These are phyloP conservation scores for Silene conica DNA, from an alignment of 148 eudicot genomes.

Conservation along the genomic window DNA sequence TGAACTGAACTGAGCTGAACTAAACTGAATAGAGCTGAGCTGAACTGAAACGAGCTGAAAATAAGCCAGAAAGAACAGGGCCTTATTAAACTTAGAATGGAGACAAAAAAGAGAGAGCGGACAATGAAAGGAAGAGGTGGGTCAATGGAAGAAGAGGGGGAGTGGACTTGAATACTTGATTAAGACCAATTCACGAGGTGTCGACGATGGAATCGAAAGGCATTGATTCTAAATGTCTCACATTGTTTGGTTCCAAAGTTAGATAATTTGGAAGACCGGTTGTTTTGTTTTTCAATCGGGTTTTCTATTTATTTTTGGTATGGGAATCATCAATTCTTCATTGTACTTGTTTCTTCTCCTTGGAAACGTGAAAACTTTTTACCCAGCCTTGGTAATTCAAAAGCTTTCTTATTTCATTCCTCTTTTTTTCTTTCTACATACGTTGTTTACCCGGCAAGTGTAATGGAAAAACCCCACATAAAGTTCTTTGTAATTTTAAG, in stretches of 20 bases:
- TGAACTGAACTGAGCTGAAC: no score
- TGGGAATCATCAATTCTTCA: constrained; percentile 6
- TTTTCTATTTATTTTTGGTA: background rate
- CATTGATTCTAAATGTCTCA: constrained; percentile 5
- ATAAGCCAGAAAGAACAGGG: no score
- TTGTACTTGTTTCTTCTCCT: background rate
- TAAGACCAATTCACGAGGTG: constrained; percentile 10
- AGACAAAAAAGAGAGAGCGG: background rate
- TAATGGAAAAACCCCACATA: no score
- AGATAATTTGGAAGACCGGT: background rate
- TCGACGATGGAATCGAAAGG: constrained; percentile 2
- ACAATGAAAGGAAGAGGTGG: background rate
- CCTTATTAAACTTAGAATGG: background rate
- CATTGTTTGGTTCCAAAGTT: background rate
- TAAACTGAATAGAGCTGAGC: no score
- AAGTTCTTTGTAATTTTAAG: no score
- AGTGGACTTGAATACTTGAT: background rate
- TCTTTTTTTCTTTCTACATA: background rate
- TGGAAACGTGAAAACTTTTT: background rate
- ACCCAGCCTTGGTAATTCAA: background rate
- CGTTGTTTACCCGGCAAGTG: no score
- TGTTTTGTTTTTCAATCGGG: background rate
- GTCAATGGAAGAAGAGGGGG: background rate
- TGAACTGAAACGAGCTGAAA: no score
- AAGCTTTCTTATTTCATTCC: background rate